Conservation (phyloP, 371 early-diverging fungal genomes). For the Vairimorpha apis region DNA sequence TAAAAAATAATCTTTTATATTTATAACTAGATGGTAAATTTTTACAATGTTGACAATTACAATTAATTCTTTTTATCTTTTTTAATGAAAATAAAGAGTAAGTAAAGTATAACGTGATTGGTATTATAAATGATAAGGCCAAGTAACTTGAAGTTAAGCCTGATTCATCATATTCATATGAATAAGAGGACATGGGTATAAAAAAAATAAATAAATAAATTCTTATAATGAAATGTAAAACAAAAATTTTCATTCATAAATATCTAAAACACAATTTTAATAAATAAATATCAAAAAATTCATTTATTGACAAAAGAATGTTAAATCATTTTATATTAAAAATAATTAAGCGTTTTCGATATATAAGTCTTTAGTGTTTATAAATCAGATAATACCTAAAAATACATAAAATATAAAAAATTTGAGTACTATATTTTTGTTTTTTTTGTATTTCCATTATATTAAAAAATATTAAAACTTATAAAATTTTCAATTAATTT, state of each 20-base stretch:
- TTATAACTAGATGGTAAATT: background rate
- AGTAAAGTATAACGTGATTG: conserved; percentile 30
- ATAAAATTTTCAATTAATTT: too few relatives aligned
- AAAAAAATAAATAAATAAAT: background rate
- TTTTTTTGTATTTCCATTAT: too few relatives aligned
- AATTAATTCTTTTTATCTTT: conserved; percentile 25
- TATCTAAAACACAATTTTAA: too few relatives aligned
- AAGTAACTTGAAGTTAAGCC: conserved; percentile 59
- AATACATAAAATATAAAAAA: too few relatives aligned
- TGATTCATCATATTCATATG: conserved; percentile 58
- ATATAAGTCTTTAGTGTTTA: too few relatives aligned
- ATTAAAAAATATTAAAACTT: too few relatives aligned
- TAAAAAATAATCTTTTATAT: background rate
- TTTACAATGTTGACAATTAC: conserved; percentile 24
- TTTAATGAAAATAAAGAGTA: conserved; percentile 4
- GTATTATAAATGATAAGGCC: conserved; percentile 44
- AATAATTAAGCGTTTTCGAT: too few relatives aligned
- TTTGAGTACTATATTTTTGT: too few relatives aligned
- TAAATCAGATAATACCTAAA: too few relatives aligned
- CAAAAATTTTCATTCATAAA: background rate
- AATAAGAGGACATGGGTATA: conserved; percentile 40
- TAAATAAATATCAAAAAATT: too few relatives aligned
- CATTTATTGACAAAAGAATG: too few relatives aligned
- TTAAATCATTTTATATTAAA: too few relatives aligned
- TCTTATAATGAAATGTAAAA: background rate